These are phyloP conservation scores for Colletotrichum godetiae DNA, from an alignment of 2,329 filamentous ascomycete species.

Conservation along the genomic window DNA sequence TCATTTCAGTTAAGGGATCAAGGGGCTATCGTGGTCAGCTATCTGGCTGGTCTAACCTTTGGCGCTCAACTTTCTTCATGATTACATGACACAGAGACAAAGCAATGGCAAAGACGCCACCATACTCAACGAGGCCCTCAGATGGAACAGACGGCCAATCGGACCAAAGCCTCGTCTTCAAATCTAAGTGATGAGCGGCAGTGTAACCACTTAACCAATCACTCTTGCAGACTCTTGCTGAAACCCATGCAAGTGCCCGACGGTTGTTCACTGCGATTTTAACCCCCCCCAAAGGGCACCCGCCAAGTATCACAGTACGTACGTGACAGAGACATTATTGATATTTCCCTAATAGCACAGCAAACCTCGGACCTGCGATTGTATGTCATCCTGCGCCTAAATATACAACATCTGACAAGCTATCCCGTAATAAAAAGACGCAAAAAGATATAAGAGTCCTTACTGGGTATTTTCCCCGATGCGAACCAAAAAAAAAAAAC, in stretches of 20 bases:
- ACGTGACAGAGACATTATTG: neutral
- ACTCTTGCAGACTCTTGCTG: neutral
- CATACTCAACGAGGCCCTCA: too few species aligned
- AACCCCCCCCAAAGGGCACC: neutral
- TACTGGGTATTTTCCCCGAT: conserved; percentile 28
- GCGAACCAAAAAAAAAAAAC: neutral
- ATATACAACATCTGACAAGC: neutral
- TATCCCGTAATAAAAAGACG: conserved; percentile 5
- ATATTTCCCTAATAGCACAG: neutral
- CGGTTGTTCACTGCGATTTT: neutral
- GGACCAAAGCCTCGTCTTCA: too few species aligned
- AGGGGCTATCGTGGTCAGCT: too few species aligned
- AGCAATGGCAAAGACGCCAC: too few species aligned
- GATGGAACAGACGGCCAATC: too few species aligned
- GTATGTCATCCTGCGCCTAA: neutral
- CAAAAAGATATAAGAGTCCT: neutral
- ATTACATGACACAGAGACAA: too few species aligned
- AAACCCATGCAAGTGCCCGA: neutral
- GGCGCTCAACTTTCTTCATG: too few species aligned
- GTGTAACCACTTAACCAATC: too few species aligned
- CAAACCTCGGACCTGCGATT: neutral
- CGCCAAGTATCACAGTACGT: neutral
- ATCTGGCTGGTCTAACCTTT: too few species aligned
- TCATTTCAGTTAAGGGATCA: too few species aligned
- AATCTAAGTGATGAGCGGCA: too few species aligned